phyloP scores from a whole-genome alignment of 2,329 filamentous ascomycete genomes.

The Didymella keratinophila region DNA sequence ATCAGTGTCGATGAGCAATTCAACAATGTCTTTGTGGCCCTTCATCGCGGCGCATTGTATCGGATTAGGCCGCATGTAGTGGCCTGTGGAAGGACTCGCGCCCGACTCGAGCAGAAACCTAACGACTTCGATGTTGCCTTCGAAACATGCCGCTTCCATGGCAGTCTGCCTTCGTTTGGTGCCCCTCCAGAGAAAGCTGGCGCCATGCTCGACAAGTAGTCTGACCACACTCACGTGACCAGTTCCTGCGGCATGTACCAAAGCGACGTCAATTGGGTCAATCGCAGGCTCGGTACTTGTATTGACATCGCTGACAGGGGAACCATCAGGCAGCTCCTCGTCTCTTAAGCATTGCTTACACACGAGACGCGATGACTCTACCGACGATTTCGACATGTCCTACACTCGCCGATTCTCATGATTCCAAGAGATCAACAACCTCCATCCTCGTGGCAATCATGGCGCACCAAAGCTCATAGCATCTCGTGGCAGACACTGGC shows the following conservation, averaged over 20 bases:
- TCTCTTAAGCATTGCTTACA: too few relatives aligned
- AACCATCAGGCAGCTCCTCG: neutral
- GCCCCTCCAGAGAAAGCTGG: neutral
- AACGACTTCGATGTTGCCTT: neutral
- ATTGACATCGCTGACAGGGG: neutral
- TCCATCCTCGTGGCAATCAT: neutral
- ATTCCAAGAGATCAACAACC: too few relatives aligned
- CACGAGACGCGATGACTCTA: too few relatives aligned
- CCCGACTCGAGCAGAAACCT: neutral
- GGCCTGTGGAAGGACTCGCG: neutral
- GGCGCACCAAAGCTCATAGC: constrained; percentile 6
- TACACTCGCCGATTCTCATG: too few relatives aligned
- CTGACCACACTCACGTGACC: neutral
- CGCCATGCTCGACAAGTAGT: neutral
- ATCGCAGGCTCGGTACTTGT: neutral
- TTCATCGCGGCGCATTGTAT: constrained; percentile 1
- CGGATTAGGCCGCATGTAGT: neutral
- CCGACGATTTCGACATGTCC: too few relatives aligned
- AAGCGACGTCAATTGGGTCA: neutral
- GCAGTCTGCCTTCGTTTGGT: neutral
- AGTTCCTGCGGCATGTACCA: neutral
- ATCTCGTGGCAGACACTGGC: constrained; percentile 7
- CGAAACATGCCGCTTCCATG: neutral
- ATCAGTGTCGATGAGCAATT: neutral
- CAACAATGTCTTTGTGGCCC: neutral